A percentile compares a stretch with the other conserved stretches of the same genome.
phyloP scores from a whole-genome alignment of 352 stramenopile species.

The Globisporangium nagaii region DNA sequence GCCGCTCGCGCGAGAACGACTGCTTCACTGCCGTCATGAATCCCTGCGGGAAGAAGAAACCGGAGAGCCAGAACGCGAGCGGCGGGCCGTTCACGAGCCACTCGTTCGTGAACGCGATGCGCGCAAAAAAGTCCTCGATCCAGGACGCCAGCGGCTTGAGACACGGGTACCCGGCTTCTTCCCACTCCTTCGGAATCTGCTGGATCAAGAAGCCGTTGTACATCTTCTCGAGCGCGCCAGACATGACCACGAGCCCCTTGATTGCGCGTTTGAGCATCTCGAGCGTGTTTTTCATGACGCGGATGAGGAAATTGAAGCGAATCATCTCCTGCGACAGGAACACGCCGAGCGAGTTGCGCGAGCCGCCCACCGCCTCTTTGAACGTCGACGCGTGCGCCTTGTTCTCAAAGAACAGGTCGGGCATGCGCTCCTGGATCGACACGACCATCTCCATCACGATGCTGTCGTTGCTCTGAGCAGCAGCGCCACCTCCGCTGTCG shows the following conservation, averaged over 20 bases:
- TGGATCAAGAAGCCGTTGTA: conserved; percentile 91
- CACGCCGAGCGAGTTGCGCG: conserved; percentile 91
- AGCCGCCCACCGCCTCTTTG: conserved; percentile 65
- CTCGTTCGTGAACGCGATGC: conserved; percentile 75
- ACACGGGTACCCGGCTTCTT: conserved; percentile 88
- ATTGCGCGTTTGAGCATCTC: conserved; percentile 88
- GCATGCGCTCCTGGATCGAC: conserved; percentile 78
- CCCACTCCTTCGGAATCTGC: conserved; percentile 84
- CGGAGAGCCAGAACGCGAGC: conserved; percentile 87
- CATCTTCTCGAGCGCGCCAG: conserved; percentile 86
- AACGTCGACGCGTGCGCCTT: conserved; percentile 82
- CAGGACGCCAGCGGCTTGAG: conserved; percentile 90
- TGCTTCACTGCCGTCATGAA: conserved; percentile 96
- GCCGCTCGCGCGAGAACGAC: conserved; percentile 85
- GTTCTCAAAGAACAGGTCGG: conserved; percentile 50
- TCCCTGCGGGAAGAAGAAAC: conserved; percentile 95
- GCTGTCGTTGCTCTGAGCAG: conserved; percentile 56
- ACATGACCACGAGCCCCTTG: conserved; percentile 90
- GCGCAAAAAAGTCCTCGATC: conserved; percentile 91
- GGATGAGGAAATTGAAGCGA: conserved; percentile 86
- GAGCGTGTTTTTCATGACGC: conserved; percentile 81
- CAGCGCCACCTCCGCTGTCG: conserved; percentile 26
- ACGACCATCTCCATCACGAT: conserved; percentile 84
- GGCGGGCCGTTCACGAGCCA: conserved; percentile 86
- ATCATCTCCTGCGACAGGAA: conserved; percentile 91